Evolutionary conservation across 257 asterid species (phyloP).

Genomic region (Catharanthus roseus): DNA sequence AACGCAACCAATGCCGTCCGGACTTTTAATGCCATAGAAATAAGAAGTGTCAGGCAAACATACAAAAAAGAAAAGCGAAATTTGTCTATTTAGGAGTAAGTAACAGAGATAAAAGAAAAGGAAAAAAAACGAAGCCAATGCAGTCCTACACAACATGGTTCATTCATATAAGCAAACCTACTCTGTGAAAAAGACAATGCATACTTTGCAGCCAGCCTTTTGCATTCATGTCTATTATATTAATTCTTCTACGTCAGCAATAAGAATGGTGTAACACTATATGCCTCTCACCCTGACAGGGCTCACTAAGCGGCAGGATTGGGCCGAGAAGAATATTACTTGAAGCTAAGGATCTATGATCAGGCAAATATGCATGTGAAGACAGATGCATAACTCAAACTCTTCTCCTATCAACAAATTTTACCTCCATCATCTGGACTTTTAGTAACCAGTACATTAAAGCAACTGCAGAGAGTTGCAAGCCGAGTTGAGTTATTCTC

Average conservation of each 20-base stretch:
- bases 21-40: conserved; percentile 40
- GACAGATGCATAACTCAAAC: neutral
- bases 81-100: neutral
- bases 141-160: neutral
- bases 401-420: neutral
- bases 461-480: neutral
- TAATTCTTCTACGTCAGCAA: neutral
- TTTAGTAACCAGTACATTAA: neutral
- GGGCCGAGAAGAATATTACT: neutral
- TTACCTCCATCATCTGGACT: neutral
- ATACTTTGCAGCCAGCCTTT: neutral
- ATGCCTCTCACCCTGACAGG: neutral
- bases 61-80: neutral
- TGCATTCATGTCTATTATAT: neutral
- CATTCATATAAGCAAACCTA: neutral
- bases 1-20: conserved; percentile 89
- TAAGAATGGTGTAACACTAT: neutral
- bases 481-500: neutral
- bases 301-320: neutral
- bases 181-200: neutral
- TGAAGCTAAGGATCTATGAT: neutral
- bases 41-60: conserved; percentile 1
- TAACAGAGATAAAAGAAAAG: too few species aligned
- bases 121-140: neutral
- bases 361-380: neutral